These are phyloP conservation scores for Hypoxylon fragiforme DNA, from an alignment of 495 filamentous ascomycete species.

Conservation along the genomic window DNA sequence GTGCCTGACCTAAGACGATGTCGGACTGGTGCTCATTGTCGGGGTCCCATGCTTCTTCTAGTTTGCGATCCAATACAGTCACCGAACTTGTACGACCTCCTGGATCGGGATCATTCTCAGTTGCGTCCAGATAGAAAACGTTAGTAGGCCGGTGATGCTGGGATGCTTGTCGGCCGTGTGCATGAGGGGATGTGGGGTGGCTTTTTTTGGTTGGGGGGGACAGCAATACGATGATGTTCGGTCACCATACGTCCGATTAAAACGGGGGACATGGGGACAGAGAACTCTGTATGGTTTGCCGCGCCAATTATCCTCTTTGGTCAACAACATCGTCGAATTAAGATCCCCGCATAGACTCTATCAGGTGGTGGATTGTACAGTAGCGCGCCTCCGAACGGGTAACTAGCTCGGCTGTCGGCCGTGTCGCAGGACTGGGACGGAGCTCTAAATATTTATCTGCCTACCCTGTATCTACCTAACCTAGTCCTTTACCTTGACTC, in stretches of 20 bases:
- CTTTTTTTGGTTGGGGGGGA: slow-evolving; percentile 15
- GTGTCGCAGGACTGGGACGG: too few relatives aligned
- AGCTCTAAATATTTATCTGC: too few relatives aligned
- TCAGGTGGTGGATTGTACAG: slow-evolving; percentile 23
- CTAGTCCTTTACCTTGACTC: too few relatives aligned
- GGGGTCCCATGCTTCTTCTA: slow-evolving; percentile 12
- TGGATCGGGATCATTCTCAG: slow-evolving; percentile 24
- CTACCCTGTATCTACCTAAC: too few relatives aligned
- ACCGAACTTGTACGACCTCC: slow-evolving; percentile 14
- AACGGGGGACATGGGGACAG: slow-evolving; percentile 23
- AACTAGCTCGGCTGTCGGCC: slow-evolving; percentile 24
- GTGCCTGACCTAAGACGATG: slow-evolving; percentile 31
- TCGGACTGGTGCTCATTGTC: slow-evolving; percentile 15
- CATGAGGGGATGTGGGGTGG: slow-evolving; percentile 32
- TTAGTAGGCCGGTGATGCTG: slow-evolving; percentile 11
- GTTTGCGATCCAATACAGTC: slow-evolving; percentile 25
- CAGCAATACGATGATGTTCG: slow-evolving; percentile 32
- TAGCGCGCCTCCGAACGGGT: slow-evolving; percentile 22
- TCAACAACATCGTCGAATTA: slow-evolving; percentile 11
- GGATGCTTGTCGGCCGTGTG: slow-evolving; percentile 6
- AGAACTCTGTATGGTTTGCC: slow-evolving; percentile 21
- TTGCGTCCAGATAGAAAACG: slow-evolving; percentile 18
- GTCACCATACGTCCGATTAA: slow-evolving; percentile 31
- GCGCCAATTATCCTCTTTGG: slow-evolving; percentile 27
- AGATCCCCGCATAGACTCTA: slow-evolving; percentile 25